Evolutionary conservation across 129 eudicot genomes (phyloP).

Genomic region (Escallonia rubra): DNA sequence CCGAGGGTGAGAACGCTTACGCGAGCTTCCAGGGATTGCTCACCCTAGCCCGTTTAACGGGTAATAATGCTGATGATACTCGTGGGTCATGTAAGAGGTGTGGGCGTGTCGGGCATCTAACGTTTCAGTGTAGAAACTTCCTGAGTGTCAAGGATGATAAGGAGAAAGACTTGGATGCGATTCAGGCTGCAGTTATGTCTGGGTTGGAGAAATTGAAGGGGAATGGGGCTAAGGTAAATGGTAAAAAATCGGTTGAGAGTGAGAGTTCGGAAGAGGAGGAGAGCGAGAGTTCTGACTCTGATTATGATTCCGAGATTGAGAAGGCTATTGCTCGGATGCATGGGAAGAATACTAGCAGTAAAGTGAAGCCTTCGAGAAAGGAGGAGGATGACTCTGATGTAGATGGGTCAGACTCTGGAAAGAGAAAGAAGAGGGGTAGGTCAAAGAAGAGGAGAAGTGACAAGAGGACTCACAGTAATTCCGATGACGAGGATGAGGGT

Average conservation of each 20-base stretch:
- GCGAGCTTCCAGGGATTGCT: slow-evolving; percentile 84
- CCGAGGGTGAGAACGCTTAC: slow-evolving; percentile 77
- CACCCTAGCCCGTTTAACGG: slow-evolving; percentile 74
- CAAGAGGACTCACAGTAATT: slow-evolving; percentile 33
- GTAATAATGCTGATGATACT: slow-evolving; percentile 70
- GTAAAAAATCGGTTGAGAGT: slow-evolving; percentile 36
- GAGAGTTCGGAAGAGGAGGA: slow-evolving; percentile 61
- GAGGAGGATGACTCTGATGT: slow-evolving; percentile 31
- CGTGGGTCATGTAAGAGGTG: slow-evolving; percentile 95
- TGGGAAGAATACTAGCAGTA: slow-evolving; percentile 42
- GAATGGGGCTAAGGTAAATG: slow-evolving; percentile 22
- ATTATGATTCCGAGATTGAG: slow-evolving; percentile 86
- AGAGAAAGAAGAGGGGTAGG: slow-evolving; percentile 48
- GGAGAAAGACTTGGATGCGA: slow-evolving; percentile 59
- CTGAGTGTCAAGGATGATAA: slow-evolving; percentile 66
- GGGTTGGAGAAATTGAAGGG: slow-evolving; percentile 85
- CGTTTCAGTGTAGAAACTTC: slow-evolving; percentile 84
- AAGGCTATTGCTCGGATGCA: slow-evolving; percentile 51
- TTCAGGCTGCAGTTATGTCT: slow-evolving; percentile 61
- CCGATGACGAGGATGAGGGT: slow-evolving; percentile 42
- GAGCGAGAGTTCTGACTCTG: slow-evolving; percentile 83
- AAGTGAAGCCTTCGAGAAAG: slow-evolving; percentile 32
- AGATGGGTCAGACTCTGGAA: slow-evolving; percentile 44
- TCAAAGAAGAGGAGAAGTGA: slow-evolving; percentile 60
- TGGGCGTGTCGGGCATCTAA: slow-evolving; percentile 91